phyloP scores from a whole-genome alignment of 257 asterid species.

The Fraxinus cuspidata region DNA sequence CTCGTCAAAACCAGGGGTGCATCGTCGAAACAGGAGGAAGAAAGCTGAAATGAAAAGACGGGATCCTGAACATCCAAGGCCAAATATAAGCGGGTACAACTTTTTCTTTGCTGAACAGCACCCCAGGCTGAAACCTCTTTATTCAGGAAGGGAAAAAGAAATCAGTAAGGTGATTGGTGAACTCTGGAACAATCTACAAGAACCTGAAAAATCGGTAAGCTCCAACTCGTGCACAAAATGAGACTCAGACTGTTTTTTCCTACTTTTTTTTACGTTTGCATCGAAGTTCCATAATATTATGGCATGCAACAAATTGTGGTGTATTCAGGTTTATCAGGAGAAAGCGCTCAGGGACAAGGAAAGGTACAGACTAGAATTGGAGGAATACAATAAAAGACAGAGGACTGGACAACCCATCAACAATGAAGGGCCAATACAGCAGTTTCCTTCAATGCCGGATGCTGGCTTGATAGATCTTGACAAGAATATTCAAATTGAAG shows the following conservation, averaged over 20 bases:
- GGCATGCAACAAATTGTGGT: not conserved
- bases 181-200: constrained; percentile 73
- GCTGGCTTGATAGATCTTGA: constrained; percentile 28
- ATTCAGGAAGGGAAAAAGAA: constrained; percentile 72
- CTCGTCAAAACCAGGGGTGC: constrained; percentile 31
- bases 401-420: constrained; percentile 37
- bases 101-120: constrained; percentile 92
- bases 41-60: constrained; percentile 66
- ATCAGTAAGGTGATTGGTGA: constrained; percentile 87
- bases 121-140: constrained; percentile 64
- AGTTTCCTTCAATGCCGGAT: constrained; percentile 25
- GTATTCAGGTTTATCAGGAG: constrained; percentile 70
- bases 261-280: too few relatives aligned
- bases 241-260: too few relatives aligned
- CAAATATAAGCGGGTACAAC: constrained; percentile 90
- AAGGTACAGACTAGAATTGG: constrained; percentile 74
- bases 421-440: constrained; percentile 31
- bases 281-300: not conserved
- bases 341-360: constrained; percentile 76
- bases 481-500: constrained; percentile 29
- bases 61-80: constrained; percentile 89
- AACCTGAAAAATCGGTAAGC: constrained; percentile 67
- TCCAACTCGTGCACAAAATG: not conserved
- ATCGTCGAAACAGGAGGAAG: constrained; percentile 71
- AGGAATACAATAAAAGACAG: constrained; percentile 54